Base-by-base conservation (phyloP, 2,329 filamentous ascomycete species). In the Hymenotorrendiella dingleyae region DNA sequence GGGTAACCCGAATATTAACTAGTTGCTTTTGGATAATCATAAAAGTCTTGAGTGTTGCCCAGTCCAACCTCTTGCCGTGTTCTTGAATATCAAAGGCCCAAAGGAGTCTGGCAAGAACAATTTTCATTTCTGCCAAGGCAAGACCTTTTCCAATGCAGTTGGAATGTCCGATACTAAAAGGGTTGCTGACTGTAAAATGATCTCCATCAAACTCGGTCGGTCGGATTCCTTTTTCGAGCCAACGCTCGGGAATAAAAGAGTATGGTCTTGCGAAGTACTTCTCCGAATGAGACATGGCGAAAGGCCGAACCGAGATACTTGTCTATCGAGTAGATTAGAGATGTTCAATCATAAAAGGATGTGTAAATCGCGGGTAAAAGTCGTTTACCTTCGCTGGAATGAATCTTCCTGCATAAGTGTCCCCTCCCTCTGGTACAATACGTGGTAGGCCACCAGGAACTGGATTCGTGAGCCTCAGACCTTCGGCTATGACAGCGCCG, bases 401-500 rank as follows among this genome's bases (percentile, higher is more conserved):
- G 7, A 34, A 49, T 10, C 38, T 42, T 3, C 42, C 42, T 27
- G 20, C 23, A 30, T 32, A 35, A 27, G 28, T 38, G 40, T 45
- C 42, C 2, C 47, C 45, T 14, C 38, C 45, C n/a, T 36, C 22
- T 14, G 47, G 47, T 6, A 47, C 45, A 3, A 63, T 50, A 0
- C 46, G 24, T 0, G 46, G 32, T 1, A 48, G 10, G 49, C 35
- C n/a, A 54, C 59, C 19, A 57, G 61, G 19, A 43, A 69, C 63
- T 0, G 70, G 70, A 3, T 69, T 67, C 44, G 63, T 64, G 14
- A 73, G 61, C 1, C 73, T 62, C 11, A 74, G 54, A 0, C 64
- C 66, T 46, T 76, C 72, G 36, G 66, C 67, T 24, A 75, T 64
- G 5, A 69, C 67, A 0, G 72, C 72, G 43, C 69, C 64, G 11